Base-by-base conservation (phyloP, 1,139 yeast species). In the Taphrina deformans region DNA sequence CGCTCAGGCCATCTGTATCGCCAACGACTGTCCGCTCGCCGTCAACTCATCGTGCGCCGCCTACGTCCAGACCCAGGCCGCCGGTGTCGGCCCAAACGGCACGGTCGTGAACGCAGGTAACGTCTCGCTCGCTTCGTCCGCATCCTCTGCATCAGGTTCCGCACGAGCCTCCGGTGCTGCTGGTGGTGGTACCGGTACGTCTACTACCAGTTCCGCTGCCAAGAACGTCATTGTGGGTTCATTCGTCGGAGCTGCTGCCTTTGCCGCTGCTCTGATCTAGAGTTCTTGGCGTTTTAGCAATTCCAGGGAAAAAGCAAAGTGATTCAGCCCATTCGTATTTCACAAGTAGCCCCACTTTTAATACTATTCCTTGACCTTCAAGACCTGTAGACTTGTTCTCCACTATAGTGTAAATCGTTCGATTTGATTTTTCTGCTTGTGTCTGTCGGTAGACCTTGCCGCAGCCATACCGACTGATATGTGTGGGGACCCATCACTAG, bases 1-100 rank as follows among this genome's bases (percentile, higher is more conserved):
- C 7, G 40, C 52, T 26, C 62, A 58, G 62, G 45, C 62, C 18
- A 58, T 58, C 48, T 58, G 62, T 24, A 58, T 38, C 45, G 55
- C 62, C 31, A 41, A 58, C 24, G 62, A 58, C 55, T 58, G 62
- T 26, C 62, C 62, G n/a, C 62, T 58, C 48, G 62, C 62, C 23
- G 55, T 35, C 23, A 46, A 58, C 24, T 18, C 62, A 10, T 31
- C 51, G 23, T 58, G 62, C 24, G 55, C 62, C 16, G 62, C 62
- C 21, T 58, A 58, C 46, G 46, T 31, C 16, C 55, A 51, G 29
- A 23, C 41, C 2, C 16, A 33, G 29, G 40, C 44, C 23, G 40
- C 55, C 2, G 44, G 40, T 9, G 55, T 33, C 26, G 55, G 55
- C 10, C 55, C 55, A 31, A 51, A 51, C 44, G 26, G 44, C 5